Percentiles rank a stretch among this genome's conserved stretches.
Conservation (phyloP, 2,329 filamentous ascomycete species). For the Domatiomyces globalis region DNA sequence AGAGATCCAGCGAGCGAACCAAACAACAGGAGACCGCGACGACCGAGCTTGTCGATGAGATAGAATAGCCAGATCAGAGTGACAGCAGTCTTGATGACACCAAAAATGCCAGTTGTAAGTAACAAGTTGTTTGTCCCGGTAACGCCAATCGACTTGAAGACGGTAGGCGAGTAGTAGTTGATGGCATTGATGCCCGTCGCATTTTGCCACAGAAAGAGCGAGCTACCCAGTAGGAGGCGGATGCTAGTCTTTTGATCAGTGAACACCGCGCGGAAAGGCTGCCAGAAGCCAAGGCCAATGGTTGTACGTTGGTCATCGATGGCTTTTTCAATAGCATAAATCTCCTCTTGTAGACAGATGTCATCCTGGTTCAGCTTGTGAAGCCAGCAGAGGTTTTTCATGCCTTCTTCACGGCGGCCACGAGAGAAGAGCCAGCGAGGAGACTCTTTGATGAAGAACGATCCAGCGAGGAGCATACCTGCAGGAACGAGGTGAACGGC, state of each 20-base stretch:
- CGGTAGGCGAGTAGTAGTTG: conserved; percentile 59
- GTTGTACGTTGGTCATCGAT: conserved; percentile 49
- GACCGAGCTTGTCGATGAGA: conserved; percentile 51
- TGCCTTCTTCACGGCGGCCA: conserved; percentile 53
- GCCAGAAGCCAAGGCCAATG: conserved; percentile 61
- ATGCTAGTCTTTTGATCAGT: conserved; percentile 47
- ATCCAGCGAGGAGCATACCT: conserved; percentile 36
- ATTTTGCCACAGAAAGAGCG: conserved; percentile 70
- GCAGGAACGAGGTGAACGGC: conserved; percentile 29
- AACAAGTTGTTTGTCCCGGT: conserved; percentile 44
- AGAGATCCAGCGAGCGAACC: conserved; percentile 49
- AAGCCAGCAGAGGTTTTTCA: conserved; percentile 37
- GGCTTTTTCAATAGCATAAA: conserved; percentile 55
- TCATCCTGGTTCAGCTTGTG: conserved; percentile 28
- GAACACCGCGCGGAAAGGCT: conserved; percentile 47
- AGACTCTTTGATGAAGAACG: conserved; percentile 49
- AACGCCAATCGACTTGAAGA: conserved; percentile 54
- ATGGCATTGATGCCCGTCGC: conserved; percentile 56
- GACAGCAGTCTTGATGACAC: conserved; percentile 57
- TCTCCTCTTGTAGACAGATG: conserved; percentile 59
- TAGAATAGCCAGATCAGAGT: conserved; percentile 57
- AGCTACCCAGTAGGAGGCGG: conserved; percentile 57
- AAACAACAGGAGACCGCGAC: conserved; percentile 49
- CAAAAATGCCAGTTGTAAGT: conserved; percentile 61
- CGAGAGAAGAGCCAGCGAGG: conserved; percentile 58